These are phyloP conservation scores for Nepenthes gracilis DNA, from an alignment of 148 eudicot species.

Conservation along the genomic window DNA sequence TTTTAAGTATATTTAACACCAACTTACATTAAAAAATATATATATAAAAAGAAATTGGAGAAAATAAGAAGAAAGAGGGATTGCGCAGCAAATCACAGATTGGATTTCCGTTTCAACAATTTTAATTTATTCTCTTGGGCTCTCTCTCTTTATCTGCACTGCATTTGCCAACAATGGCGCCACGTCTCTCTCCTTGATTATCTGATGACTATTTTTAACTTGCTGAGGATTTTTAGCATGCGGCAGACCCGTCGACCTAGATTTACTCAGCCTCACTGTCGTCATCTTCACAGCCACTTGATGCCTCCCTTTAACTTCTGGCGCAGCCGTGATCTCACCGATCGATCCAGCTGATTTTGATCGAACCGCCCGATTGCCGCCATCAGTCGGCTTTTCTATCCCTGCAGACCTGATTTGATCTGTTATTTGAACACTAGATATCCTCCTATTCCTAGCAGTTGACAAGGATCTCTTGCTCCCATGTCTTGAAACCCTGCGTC, in stretches of 20 bases:
- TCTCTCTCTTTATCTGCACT: constrained; percentile 4
- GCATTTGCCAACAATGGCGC: constrained; percentile 32
- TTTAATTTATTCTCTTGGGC: not conserved
- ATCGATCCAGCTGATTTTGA: constrained; percentile 57
- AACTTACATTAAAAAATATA: no score
- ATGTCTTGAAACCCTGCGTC: constrained; percentile 9
- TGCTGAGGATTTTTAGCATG: constrained; percentile 13
- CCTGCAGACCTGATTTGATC: not conserved
- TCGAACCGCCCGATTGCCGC: constrained; percentile 15
- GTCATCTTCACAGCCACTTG: constrained; percentile 39
- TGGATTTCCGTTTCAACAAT: no score
- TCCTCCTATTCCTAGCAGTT: constrained; percentile 21
- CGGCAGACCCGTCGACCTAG: constrained; percentile 64
- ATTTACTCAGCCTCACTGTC: constrained; percentile 42
- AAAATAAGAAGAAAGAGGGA: no score
- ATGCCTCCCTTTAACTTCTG: constrained; percentile 7
- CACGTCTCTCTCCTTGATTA: constrained; percentile 23
- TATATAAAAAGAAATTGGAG: no score
- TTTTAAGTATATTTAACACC: no score
- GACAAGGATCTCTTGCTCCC: constrained; percentile 18
- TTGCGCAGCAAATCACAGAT: no score
- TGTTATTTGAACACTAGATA: constrained; percentile 26
- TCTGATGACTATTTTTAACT: constrained; percentile 8
- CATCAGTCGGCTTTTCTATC: constrained; percentile 9
- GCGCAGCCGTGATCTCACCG: constrained; percentile 25